Evolutionary conservation across 345 rosid species (phyloP).

Genomic region (Mercurialis annua): DNA sequence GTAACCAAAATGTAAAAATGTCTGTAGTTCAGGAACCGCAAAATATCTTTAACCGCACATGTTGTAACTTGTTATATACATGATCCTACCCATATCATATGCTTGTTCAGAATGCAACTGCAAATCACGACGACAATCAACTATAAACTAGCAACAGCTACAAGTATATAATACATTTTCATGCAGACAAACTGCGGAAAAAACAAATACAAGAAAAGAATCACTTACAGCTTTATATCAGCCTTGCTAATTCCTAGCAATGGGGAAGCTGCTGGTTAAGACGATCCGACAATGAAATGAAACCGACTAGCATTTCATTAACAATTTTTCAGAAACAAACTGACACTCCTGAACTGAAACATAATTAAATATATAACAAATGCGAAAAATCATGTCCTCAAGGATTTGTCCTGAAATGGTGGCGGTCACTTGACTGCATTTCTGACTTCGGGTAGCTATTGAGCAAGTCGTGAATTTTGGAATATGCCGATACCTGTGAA

Average conservation of each 20-base stretch:
- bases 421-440: constrained; percentile 48
- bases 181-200: neutral
- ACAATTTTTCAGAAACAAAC: constrained; percentile 10
- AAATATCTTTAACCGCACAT: no score
- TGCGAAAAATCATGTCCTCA: constrained; percentile 18
- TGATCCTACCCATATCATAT: neutral
- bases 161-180: constrained; percentile 7
- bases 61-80: neutral
- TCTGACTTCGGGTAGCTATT: constrained; percentile 55
- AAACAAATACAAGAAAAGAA: constrained; percentile 5
- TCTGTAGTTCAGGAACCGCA: no score
- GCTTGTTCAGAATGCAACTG: neutral
- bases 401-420: constrained; percentile 51
- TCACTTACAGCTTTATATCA: constrained; percentile 4
- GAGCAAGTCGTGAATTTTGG: constrained; percentile 61
- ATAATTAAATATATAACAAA: constrained; percentile 11
- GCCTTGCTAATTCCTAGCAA: neutral
- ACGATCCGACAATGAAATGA: constrained; percentile 13
- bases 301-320: constrained; percentile 26
- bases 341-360: constrained; percentile 9
- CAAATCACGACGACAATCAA: neutral
- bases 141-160: neutral
- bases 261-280: constrained; percentile 4
- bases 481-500: constrained; percentile 59
- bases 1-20: no score